phyloP scores from a whole-genome alignment of 2,329 filamentous ascomycete genomes.

The Epicoccum sorghinum region DNA sequence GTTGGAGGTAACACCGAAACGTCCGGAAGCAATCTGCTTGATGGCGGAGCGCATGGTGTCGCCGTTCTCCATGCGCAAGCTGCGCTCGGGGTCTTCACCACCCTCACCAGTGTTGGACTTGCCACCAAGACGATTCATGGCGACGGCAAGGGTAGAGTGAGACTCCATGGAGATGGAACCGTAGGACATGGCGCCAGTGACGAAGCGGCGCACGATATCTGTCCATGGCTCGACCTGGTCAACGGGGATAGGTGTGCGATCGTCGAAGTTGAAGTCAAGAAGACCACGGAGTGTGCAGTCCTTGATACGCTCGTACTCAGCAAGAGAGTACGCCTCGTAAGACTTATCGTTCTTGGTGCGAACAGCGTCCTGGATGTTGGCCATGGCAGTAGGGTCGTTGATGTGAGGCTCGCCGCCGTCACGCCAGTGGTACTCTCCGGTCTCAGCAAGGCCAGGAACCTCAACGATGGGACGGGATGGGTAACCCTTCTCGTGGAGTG shows the following conservation, averaged over 20 bases:
- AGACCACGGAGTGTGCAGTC: slow-evolving; percentile 92
- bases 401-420: slow-evolving; percentile 94
- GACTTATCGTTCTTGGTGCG: slow-evolving; percentile 98
- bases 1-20: slow-evolving; percentile 93
- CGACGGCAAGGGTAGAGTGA: slow-evolving; percentile 91
- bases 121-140: slow-evolving; percentile 94
- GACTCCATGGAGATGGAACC: slow-evolving; percentile 99
- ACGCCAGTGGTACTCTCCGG: slow-evolving; percentile 97
- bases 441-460: slow-evolving; percentile 83
- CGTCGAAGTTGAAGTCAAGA: slow-evolving; percentile 95
- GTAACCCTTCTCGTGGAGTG: slow-evolving; percentile 92
- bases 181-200: slow-evolving; percentile 98
- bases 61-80: slow-evolving; percentile 82
- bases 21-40: slow-evolving; percentile 94
- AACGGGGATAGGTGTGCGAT: slow-evolving; percentile 82
- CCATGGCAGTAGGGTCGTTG: slow-evolving; percentile 93
- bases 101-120: slow-evolving; percentile 98
- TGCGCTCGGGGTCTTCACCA: slow-evolving; percentile 93
- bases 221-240: slow-evolving; percentile 99
- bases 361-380: slow-evolving; percentile 95
- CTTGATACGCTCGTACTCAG: slow-evolving; percentile 96
- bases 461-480: slow-evolving; percentile 78
- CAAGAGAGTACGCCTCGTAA: slow-evolving; percentile 92
- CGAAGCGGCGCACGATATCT: slow-evolving; percentile 94
- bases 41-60: slow-evolving; percentile 98